phyloP scores from a whole-genome alignment of 1,139 yeast species.

The Taphrina flavorubra region DNA sequence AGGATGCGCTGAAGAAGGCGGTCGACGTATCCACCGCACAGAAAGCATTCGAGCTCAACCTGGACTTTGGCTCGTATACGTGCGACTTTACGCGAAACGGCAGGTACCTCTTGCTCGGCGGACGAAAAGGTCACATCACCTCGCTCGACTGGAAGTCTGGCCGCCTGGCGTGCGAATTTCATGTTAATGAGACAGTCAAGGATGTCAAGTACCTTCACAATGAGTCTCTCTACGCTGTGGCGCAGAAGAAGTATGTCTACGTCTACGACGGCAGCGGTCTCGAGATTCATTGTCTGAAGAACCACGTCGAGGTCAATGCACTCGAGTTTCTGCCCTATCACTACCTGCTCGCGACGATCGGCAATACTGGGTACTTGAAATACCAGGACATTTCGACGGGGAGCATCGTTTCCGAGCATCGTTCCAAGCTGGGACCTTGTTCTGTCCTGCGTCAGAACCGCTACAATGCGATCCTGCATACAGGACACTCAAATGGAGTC shows the following conservation, averaged over 20 bases:
- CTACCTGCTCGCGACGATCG: constrained; percentile 74
- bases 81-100: constrained; percentile 87
- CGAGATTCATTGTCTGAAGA: constrained; percentile 88
- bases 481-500: constrained; percentile 93
- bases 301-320: constrained; percentile 82
- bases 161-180: constrained; percentile 74
- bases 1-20: constrained; percentile 74
- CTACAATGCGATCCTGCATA: constrained; percentile 92
- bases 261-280: constrained; percentile 90
- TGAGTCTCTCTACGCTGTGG: constrained; percentile 93
- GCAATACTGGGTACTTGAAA: constrained; percentile 73
- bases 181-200: constrained; percentile 84
- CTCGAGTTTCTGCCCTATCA: constrained; percentile 93
- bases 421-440: constrained; percentile 91
- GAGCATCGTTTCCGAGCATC: constrained; percentile 74
- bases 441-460: constrained; percentile 88
- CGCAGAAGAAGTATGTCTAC: constrained; percentile 92
- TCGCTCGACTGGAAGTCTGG: constrained; percentile 96
- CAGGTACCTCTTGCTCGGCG: constrained; percentile 80
- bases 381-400: constrained; percentile 98
- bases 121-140: constrained; percentile 92
- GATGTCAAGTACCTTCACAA: constrained; percentile 90
- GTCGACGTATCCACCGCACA: constrained; percentile 76
- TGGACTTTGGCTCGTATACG: constrained; percentile 87
- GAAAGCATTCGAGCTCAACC: constrained; percentile 68